These are phyloP conservation scores for Nepenthes alata DNA, from an alignment of 179 eudicot genomes.

Conservation along the genomic window DNA sequence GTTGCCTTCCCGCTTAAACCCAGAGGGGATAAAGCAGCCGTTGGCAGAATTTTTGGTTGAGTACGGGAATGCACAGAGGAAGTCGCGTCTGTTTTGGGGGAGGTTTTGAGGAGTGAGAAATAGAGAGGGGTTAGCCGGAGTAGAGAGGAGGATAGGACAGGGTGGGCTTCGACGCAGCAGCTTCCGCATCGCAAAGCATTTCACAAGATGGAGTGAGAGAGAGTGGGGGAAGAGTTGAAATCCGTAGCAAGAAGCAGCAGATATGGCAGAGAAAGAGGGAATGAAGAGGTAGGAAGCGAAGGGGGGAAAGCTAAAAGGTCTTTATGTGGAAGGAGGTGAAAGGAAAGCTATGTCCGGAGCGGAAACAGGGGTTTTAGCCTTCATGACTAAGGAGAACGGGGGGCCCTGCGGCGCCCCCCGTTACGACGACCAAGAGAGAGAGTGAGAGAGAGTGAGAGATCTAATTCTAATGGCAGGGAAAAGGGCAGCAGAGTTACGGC, in stretches of 20 bases:
- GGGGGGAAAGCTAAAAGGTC: slow-evolving; percentile 20
- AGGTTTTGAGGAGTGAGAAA: background rate
- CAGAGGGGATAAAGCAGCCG: background rate
- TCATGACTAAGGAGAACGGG: too few species aligned
- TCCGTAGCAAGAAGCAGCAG: background rate
- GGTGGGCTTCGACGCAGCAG: slow-evolving; percentile 29
- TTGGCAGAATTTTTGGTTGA: background rate
- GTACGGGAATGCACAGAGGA: background rate
- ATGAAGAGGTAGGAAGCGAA: background rate
- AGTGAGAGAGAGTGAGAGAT: too few species aligned
- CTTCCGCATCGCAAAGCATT: slow-evolving; percentile 36
- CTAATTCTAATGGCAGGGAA: too few species aligned
- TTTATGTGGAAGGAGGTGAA: too few species aligned
- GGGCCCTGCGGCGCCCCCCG: too few species aligned
- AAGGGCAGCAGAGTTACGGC: too few species aligned
- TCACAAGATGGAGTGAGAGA: slow-evolving; percentile 7
- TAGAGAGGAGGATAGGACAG: slow-evolving; percentile 6
- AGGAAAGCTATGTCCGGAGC: too few species aligned
- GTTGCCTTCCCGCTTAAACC: background rate
- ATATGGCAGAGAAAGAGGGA: slow-evolving; percentile 9
- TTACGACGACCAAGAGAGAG: too few species aligned
- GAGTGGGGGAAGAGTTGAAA: background rate
- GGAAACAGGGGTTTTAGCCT: too few species aligned
- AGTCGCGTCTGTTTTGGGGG: background rate
- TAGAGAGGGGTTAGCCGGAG: background rate